These are phyloP conservation scores for Solioccasus polychromus DNA, from an alignment of 768 basidiomycete genomes.

Conservation along the genomic window DNA sequence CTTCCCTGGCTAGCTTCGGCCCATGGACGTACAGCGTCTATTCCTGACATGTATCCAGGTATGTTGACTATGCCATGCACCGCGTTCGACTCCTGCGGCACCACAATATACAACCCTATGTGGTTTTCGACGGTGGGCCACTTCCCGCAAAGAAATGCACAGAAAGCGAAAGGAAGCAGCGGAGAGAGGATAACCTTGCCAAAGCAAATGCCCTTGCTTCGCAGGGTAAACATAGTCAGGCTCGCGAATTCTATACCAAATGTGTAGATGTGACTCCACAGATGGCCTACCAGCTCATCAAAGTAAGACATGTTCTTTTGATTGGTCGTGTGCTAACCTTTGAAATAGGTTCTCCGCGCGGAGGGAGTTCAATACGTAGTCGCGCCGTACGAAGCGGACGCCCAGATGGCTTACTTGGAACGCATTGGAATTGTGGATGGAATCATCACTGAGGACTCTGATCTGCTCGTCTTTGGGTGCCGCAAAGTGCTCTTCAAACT, in stretches of 20 bases:
- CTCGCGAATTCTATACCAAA: slow-evolving; percentile 86
- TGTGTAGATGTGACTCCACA: slow-evolving; percentile 94
- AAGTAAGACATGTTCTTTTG: slow-evolving; percentile 47
- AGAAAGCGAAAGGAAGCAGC: slow-evolving; percentile 73
- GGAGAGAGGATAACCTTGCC: slow-evolving; percentile 72
- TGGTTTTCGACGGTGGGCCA: slow-evolving; percentile 96
- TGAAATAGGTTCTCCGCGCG: slow-evolving; percentile 71
- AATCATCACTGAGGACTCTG: slow-evolving; percentile 96
- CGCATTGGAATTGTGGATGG: slow-evolving; percentile 78
- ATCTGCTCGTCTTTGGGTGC: slow-evolving; percentile 97
- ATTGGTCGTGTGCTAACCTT: slow-evolving; percentile 4
- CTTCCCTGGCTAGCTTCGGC: background rate
- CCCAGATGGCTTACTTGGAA: slow-evolving; percentile 93
- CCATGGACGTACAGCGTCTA: slow-evolving; percentile 1
- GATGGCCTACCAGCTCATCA: slow-evolving; percentile 97
- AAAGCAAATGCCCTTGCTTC: slow-evolving; percentile 69
- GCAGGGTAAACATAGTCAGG: slow-evolving; percentile 77
- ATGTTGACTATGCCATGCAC: slow-evolving; percentile 96
- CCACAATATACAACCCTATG: slow-evolving; percentile 79
- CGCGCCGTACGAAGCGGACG: slow-evolving; percentile 98
- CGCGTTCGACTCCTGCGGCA: slow-evolving; percentile 83
- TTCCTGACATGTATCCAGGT: slow-evolving; percentile 49
- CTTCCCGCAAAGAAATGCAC: slow-evolving; percentile 93
- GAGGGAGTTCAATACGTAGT: slow-evolving; percentile 84
- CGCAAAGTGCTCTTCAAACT: slow-evolving; percentile 91